Evolutionary conservation across 2,329 filamentous ascomycete genomes (phyloP), one percentile per base, ranked within the genome.

Genomic region (Pseudodiploospora longispora): DNA sequence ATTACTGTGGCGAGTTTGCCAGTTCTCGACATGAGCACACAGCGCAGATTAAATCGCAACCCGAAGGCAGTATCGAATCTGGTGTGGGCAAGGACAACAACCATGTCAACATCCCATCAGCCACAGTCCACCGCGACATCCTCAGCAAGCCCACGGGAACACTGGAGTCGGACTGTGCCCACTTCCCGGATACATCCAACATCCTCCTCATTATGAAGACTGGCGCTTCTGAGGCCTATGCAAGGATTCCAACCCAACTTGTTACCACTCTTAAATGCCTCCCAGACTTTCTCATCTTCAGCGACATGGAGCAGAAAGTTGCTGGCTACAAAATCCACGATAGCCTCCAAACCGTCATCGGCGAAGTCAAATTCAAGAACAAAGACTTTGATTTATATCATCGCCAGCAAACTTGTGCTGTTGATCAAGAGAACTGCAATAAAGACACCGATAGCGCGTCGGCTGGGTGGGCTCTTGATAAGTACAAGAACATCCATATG

Each of bases 401-500:
- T 9, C 62, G 61, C 27, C 71, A 74, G 53, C 55, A 70, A 39
- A 57, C 66, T 36, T 76, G 74, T 48, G 59, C 63, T 28, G 56
- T 66, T 41, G 66, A 70, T 32, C 67, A 71, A 38, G 67, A 69
- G 36, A 67, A 65, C 42, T 71, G 73, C 50, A 66, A 66, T 47
- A 63, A 59, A 56, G 31, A 48, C 44, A 44, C 51, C 42, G 43
- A 58, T 39, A 44, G 46, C 6, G 49, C 47, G 44, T 44, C 53
- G 48, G 60, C 67, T 27, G 67, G 66, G 2, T 80, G 76, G 77
- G 66, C 63, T 12, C 58, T 81, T 34, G 77, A 81, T 62, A 80
- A 78, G 61, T 81, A 78, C 63, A 81, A 81, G 59, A 79, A 78
- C 55, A 63, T 78, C 38, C 76, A 78, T 55, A 78, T 80, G 55